Evolutionary conservation across 2,329 filamentous ascomycete genomes (phyloP), one percentile per base, ranked within the genome.

Genomic region (Nemania abortiva): DNA sequence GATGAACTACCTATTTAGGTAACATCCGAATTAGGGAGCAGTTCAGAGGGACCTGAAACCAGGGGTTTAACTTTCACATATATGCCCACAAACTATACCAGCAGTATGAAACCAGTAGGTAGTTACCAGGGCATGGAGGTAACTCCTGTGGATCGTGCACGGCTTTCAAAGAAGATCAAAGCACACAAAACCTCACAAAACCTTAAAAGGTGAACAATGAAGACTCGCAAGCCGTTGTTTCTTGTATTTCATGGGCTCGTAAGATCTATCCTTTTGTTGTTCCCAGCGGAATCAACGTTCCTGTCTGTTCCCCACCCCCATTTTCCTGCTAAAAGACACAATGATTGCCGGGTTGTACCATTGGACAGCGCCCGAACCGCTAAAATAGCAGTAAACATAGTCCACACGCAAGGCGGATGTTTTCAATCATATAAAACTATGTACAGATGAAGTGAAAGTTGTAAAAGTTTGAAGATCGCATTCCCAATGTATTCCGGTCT

Each of bases 371-470:
- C 39, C 58, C n/a, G 20, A 42, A 66, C 53, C 20, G 34, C 47
- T 7, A 31, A 45, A 49, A 22, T 34, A 45, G 54, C 47, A 50
- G 56, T 37, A 42, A 66, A 61, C 22, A 56, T 39, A 39, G 49
- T 49, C 37, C 47, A 9, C 62, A 42, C 27, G 54, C 60, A 50
- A 29, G 4, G 27, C 31, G 34, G 55, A 57, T 69, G 39, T 58
- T 50, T 60, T 50, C 70, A 69, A 64, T 57, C 58, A 69, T 64
- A 63, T 65, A 49, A 62, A 47, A 72, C 52, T 70, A 73, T 73
- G 47, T 70, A 74, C 72, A 70, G 59, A 63, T 50, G 66, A 77
- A 71, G 69, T 70, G 56, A 70, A 72, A 57, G 63, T 27, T 39
- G 52, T n/a, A 37, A 55, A 47, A 22, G 18, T 50, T 52, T 58